Evolutionary conservation across 192 early-diverging fungal species (phyloP).

Genomic region (Backusella parvicylindrica): DNA sequence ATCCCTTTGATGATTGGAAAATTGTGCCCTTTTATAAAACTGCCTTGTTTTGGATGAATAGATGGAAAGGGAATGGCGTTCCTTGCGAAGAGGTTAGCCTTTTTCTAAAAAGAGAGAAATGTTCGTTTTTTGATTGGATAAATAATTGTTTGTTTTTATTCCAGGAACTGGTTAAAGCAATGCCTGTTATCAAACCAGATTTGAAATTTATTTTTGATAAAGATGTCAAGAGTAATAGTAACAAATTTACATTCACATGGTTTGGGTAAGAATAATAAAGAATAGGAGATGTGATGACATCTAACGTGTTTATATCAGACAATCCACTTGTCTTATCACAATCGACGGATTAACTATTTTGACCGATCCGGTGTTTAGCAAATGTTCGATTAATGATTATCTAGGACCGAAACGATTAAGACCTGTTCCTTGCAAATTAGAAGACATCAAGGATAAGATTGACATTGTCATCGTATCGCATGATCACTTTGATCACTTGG

Average conservation of each 20-base stretch:
- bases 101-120: not conserved
- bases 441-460: slow-evolving; percentile 40
- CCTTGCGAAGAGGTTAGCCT: slow-evolving; percentile 5
- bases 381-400: slow-evolving; percentile 26
- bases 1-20: slow-evolving; percentile 58
- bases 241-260: slow-evolving; percentile 20
- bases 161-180: slow-evolving; percentile 16
- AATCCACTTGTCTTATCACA: slow-evolving; percentile 57
- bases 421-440: slow-evolving; percentile 44
- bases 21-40: slow-evolving; percentile 33
- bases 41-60: slow-evolving; percentile 23
- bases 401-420: slow-evolving; percentile 47
- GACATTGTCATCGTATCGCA: slow-evolving; percentile 57
- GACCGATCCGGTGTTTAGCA: slow-evolving; percentile 36
- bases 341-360: slow-evolving; percentile 55
- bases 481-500: slow-evolving; percentile 53
- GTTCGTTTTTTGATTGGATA: not conserved
- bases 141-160: not conserved
- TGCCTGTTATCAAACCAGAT: slow-evolving; percentile 28
- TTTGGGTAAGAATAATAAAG: slow-evolving; percentile 13
- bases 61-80: slow-evolving; percentile 28
- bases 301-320: slow-evolving; percentile 18
- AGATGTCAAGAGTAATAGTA: not conserved
- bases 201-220: slow-evolving; percentile 1
- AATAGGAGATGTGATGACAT: not conserved